Evolutionary conservation across 345 rosid species (phyloP), one percentile per base, ranked within the genome.

Genomic region (Sonneratia alba): DNA sequence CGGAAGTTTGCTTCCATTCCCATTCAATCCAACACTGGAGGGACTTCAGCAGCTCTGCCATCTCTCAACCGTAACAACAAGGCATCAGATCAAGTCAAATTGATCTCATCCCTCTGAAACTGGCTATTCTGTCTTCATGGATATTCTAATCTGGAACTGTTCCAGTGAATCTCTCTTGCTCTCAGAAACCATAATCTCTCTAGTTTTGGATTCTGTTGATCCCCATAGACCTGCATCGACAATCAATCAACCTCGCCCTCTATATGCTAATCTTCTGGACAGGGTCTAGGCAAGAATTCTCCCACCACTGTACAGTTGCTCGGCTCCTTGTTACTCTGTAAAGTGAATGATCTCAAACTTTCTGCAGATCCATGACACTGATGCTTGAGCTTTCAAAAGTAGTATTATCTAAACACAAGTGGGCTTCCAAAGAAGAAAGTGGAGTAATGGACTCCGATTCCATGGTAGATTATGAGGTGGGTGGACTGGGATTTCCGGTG

Each of bases 1-100:
- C 86, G 85, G 79, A 9, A 98, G 99, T 72, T 92, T 95, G 78
- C 97, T 95, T 78, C 99, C 99, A 38, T 76, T 90, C 66, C 99
- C 96, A 21, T 95, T 86, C 78, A 95, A 95, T 77, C 81, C 84
- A 65, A 84, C 94, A 49, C 76, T 92, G 96, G 99, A 8, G 99
- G 99, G 75, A 95, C 97, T 76, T 81, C 98, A 70, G 90, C 97
- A 9, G 89, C 97, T 72, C 97, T 96, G 21, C 79, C 84, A n/a
- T 87, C 87, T 77, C 92, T 92, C 78, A 95, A 95, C 87, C 79
- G 88, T 73, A 90, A 88, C 84, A 95, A 95, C 88, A 85, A 79
- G 86, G 96, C 97, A 72, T 86, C 96, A 2, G 81, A 84, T 71
- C 82, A 85, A 76, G 76, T 56, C 98, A 92, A 92, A 81, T 62